phyloP scores from a whole-genome alignment of 2,329 filamentous ascomycete species.

The Grosmannia clavigera region DNA sequence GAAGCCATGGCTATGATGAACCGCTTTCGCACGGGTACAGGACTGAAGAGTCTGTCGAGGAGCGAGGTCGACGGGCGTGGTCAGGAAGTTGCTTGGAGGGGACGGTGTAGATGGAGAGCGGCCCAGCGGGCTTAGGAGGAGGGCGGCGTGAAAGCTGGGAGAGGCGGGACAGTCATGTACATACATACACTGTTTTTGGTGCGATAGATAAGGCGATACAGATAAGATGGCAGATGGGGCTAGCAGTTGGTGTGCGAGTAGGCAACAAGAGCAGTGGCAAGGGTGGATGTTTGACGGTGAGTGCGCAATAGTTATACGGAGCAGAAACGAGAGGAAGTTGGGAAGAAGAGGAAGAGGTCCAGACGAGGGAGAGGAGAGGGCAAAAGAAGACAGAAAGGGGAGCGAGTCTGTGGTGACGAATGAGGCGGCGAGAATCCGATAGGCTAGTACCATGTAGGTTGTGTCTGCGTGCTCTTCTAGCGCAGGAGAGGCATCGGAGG shows the following conservation, averaged over 20 bases:
- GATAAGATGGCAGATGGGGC: conserved; percentile 8
- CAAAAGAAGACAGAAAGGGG: background rate
- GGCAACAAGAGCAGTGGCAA: background rate
- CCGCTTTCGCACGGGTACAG: background rate
- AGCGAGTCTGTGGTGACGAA: conserved; percentile 5
- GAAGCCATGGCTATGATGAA: conserved; percentile 5
- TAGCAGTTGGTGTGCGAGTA: background rate
- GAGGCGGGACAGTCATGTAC: conserved; percentile 7
- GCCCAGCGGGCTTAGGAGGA: conserved; percentile 9
- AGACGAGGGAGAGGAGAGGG: background rate
- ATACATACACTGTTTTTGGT: conserved; percentile 6
- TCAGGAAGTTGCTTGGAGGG: background rate
- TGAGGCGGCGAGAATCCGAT: conserved; percentile 12
- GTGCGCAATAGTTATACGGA: background rate
- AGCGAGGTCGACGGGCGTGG: background rate
- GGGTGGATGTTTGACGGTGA: background rate
- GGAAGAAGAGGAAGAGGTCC: background rate
- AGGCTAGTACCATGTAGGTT: conserved; percentile 4
- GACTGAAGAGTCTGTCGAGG: no score
- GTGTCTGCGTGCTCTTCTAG: background rate
- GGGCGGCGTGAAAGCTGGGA: conserved; percentile 4
- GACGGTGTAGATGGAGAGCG: background rate
- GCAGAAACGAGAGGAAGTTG: background rate
- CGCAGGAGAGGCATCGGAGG: background rate
- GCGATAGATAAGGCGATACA: conserved; percentile 9